Percentiles rank a stretch among this genome's conserved stretches.
Evolutionary conservation across 257 asterid species (phyloP).

Genomic region (Solanum paucissectum): DNA sequence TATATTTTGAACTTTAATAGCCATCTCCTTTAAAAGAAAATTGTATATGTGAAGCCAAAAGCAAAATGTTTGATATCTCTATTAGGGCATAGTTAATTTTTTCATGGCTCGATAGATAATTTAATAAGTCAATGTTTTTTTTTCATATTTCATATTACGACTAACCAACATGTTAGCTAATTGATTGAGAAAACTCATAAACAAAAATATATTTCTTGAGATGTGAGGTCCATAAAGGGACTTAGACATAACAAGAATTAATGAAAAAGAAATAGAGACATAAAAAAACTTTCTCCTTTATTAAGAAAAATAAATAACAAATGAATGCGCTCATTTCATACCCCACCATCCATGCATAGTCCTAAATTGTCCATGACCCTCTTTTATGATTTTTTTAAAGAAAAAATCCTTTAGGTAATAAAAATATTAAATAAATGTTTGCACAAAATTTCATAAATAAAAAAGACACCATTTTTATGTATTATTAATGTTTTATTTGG

Average conservation of each 20-base stretch:
- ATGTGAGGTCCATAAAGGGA: not conserved
- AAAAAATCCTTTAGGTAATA: not conserved
- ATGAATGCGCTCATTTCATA: not conserved
- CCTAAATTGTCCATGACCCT: not conserved
- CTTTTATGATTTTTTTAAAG: not conserved
- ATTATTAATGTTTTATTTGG: slow-evolving; percentile 1
- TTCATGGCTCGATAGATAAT: not conserved
- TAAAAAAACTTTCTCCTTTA: slow-evolving; percentile 21
- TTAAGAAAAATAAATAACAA: slow-evolving; percentile 24
- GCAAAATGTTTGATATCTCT: not conserved
- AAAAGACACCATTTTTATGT: not conserved
- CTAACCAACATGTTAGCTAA: no score
- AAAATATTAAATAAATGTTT: not conserved
- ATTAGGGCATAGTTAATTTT: not conserved
- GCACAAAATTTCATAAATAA: not conserved
- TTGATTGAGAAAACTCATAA: not conserved
- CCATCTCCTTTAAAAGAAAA: not conserved
- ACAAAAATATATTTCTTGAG: not conserved
- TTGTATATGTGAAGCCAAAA: not conserved
- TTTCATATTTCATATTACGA: no score
- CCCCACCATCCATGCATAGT: not conserved
- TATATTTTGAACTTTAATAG: not conserved
- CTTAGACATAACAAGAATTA: not conserved
- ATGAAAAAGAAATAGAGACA: not conserved
- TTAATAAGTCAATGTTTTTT: no score